A percentile compares a stretch with the other conserved stretches of the same genome.
These are phyloP conservation scores for Rhodotorula graminis DNA, from an alignment of 768 basidiomycete species.

Conservation along the genomic window DNA sequence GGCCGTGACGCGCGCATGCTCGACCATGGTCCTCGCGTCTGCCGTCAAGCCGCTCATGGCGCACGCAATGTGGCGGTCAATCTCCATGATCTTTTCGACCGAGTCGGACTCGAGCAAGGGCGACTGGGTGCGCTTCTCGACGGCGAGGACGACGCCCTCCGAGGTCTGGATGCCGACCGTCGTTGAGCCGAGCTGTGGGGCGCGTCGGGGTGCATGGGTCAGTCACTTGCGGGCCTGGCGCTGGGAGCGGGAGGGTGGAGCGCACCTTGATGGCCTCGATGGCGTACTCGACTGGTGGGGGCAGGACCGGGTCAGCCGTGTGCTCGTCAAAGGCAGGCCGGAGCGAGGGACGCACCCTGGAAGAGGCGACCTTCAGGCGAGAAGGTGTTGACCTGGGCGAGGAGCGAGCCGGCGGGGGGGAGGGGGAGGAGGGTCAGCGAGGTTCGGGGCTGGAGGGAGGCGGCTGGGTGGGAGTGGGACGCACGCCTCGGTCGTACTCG, in stretches of 20 bases:
- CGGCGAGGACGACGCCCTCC: constrained; percentile 84
- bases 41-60: constrained; percentile 95
- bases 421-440: too few species aligned
- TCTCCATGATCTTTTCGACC: constrained; percentile 99
- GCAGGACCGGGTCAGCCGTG: neutral
- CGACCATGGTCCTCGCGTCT: constrained; percentile 98
- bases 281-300: constrained; percentile 83
- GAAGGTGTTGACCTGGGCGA: constrained; percentile 76
- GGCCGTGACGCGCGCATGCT: constrained; percentile 94
- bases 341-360: constrained; percentile 67
- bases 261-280: constrained; percentile 96
- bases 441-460: too few species aligned
- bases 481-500: constrained; percentile 39
- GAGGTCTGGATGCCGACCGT: constrained; percentile 91
- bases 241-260: neutral
- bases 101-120: constrained; percentile 89
- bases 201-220: neutral
- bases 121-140: constrained; percentile 98
- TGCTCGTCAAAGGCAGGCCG: too few species aligned
- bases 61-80: constrained; percentile 90
- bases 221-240: too few species aligned
- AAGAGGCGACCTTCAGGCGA: constrained; percentile 97
- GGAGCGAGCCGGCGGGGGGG: too few species aligned
- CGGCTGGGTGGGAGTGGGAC: too few species aligned
- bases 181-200: constrained; percentile 82